Evolutionary conservation across 2,329 filamentous ascomycete genomes (phyloP), one percentile per base, ranked within the genome.

Genomic region (Ophiosphaerella korrae): DNA sequence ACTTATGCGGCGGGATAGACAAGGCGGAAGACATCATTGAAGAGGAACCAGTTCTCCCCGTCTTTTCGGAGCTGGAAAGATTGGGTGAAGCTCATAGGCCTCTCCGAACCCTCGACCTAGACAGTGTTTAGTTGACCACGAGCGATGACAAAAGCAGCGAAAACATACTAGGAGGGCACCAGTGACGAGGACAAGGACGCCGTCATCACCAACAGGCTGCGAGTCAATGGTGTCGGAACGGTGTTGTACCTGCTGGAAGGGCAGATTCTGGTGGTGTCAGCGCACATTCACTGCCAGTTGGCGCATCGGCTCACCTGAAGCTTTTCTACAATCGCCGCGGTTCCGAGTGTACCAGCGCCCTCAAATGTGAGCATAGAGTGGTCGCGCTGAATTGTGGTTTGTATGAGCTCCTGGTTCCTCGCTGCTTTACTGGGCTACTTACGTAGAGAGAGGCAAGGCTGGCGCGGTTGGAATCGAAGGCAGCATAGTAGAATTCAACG

Each of bases 341-440:
- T 77, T 57, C 93, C 92, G 68, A 85, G 80, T 53, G 84, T 75
- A 12, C 88, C 85, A 38, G 79, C 66, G 40, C 82, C 86, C 83
- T 97, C 91, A 70, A 97, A 97, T 43, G 93, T 97, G 77, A 97
- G 82, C 89, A 96, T 96, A 42, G 94, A 97, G 54, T 87, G 75
- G 4, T 88, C 83, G 68, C 89, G 86, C 91, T 96, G 64, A 69
- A 44, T 26, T 23, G 34, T 49, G n/a, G 52, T 57, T 26, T 47
- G 57, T 47, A 23, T 55, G 43, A 48, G 50, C 52, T 34, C 40
- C 23, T 13, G 35, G 38, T 18, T 34, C 43, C 34, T 31, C 11
- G 42, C 29, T 24, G 29, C 9, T 18, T 16, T 43, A 29, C 42
- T 23, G 42, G 39, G 48, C 67, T 48, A 53, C 89, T 72, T 84